These are phyloP conservation scores for Phaeosphaeriaceae sp. DNA, from an alignment of 2,329 filamentous ascomycete genomes.

Conservation along the genomic window DNA sequence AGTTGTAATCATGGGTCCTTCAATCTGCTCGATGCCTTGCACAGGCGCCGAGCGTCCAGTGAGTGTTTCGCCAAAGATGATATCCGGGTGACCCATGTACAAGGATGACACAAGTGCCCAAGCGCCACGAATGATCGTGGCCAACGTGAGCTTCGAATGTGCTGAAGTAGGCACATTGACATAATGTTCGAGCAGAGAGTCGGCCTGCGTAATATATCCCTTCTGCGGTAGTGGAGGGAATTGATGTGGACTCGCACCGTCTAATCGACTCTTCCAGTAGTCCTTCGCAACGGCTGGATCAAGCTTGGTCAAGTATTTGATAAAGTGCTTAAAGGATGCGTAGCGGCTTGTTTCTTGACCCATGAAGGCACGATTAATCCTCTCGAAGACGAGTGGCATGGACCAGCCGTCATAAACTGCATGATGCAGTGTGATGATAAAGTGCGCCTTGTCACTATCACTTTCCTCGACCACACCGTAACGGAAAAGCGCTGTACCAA, in stretches of 20 bases:
- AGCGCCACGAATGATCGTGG: constrained; percentile 63
- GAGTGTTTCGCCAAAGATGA: constrained; percentile 67
- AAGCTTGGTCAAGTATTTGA: constrained; percentile 55
- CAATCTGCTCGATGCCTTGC: constrained; percentile 59
- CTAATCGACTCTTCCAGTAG: constrained; percentile 58
- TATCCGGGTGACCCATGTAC: constrained; percentile 60
- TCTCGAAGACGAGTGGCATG: constrained; percentile 45
- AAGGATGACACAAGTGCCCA: constrained; percentile 66
- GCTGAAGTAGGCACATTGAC: constrained; percentile 42
- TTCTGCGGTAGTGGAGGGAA: constrained; percentile 58
- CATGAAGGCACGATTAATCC: constrained; percentile 41
- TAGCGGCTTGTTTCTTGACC: constrained; percentile 31
- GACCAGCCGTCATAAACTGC: constrained; percentile 61
- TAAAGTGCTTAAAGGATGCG: constrained; percentile 56
- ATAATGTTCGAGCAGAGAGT: constrained; percentile 61
- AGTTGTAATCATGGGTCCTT: constrained; percentile 68
- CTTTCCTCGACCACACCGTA: constrained; percentile 44
- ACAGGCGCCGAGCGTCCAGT: constrained; percentile 61
- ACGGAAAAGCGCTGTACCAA: constrained; percentile 48
- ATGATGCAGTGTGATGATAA: constrained; percentile 61
- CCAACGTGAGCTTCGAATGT: constrained; percentile 53
- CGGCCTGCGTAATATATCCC: constrained; percentile 56
- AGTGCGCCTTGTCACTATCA: constrained; percentile 41
- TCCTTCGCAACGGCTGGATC: constrained; percentile 51
- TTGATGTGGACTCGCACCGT: constrained; percentile 55